These are phyloP conservation scores for Rhypophila decipiens DNA, from an alignment of 495 filamentous ascomycete genomes.

Conservation along the genomic window DNA sequence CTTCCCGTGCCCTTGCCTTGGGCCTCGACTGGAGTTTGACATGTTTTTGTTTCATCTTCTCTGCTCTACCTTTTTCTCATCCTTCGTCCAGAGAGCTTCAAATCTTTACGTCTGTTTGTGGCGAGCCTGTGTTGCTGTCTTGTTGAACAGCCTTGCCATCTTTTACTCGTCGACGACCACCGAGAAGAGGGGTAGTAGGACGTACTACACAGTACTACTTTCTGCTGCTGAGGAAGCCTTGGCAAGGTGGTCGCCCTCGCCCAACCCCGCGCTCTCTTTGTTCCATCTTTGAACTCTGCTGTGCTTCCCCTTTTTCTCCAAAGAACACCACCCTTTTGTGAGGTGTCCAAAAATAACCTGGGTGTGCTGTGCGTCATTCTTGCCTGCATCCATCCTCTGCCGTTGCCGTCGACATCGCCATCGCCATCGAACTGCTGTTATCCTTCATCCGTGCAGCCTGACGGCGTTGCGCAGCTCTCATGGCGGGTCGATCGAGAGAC, in stretches of 20 bases:
- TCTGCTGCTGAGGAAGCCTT: background rate
- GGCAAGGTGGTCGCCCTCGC: background rate
- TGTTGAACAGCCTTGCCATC: background rate
- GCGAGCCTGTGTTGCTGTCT: background rate
- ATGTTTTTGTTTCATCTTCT: background rate
- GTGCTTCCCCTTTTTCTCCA: background rate
- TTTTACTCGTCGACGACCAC: background rate
- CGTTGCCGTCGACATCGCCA: no score
- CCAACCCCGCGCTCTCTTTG: background rate
- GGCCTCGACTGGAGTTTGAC: slow-evolving; percentile 2
- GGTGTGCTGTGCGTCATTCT: slow-evolving; percentile 2
- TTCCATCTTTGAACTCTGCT: background rate
- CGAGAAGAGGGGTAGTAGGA: background rate
- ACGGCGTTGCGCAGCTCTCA: slow-evolving; percentile 17
- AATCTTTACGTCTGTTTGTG: background rate
- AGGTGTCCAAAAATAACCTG: slow-evolving; percentile 4
- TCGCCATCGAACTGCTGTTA: background rate
- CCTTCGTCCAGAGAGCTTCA: background rate
- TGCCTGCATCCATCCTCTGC: background rate
- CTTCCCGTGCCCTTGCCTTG: slow-evolving; percentile 7
- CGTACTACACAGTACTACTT: no score
- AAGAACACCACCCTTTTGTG: background rate
- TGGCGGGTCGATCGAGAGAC: slow-evolving; percentile 41
- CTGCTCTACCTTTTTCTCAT: background rate
- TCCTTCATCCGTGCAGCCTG: background rate